phyloP scores from a whole-genome alignment of 176 grass and related monocot genomes.

The Neostapfia colusana region DNA sequence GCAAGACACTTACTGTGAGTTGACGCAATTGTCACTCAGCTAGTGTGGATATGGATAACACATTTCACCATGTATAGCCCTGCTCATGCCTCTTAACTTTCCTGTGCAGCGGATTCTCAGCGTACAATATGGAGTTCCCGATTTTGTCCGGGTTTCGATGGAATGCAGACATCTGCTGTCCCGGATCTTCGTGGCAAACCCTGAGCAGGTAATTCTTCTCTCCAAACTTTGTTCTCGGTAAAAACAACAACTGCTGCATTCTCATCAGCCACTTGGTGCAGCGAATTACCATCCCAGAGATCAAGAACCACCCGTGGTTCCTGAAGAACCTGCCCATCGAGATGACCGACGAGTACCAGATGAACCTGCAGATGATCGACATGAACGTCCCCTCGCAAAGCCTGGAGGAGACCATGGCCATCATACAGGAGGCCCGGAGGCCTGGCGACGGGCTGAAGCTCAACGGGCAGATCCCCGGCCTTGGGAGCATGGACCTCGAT shows the following conservation, averaged over 20 bases:
- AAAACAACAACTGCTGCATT: neutral
- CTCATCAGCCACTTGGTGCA: conserved; percentile 39
- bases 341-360: conserved; percentile 87
- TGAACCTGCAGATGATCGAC: conserved; percentile 32
- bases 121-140: conserved; percentile 76
- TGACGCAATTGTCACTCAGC: neutral
- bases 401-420: conserved; percentile 67
- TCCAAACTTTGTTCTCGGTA: neutral
- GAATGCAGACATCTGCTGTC: conserved; percentile 92
- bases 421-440: conserved; percentile 77
- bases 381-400: conserved; percentile 42
- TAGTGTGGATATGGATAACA: neutral
- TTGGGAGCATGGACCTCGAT: conserved; percentile 82
- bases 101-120: conserved; percentile 85
- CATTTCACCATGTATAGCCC: neutral
- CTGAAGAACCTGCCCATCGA: conserved; percentile 92
- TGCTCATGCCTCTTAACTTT: conserved; percentile 18
- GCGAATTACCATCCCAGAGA: conserved; percentile 94
- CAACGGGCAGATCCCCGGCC: conserved; percentile 45
- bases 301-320: conserved; percentile 98
- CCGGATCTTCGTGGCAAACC: conserved; percentile 84
- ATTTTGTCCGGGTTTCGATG: conserved; percentile 78
- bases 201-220: conserved; percentile 69
- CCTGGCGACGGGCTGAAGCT: conserved; percentile 41
- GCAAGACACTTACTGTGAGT: conserved; percentile 88